Base-by-base conservation (phyloP, 441 rosid genomes). In the Hura crepitans region DNA sequence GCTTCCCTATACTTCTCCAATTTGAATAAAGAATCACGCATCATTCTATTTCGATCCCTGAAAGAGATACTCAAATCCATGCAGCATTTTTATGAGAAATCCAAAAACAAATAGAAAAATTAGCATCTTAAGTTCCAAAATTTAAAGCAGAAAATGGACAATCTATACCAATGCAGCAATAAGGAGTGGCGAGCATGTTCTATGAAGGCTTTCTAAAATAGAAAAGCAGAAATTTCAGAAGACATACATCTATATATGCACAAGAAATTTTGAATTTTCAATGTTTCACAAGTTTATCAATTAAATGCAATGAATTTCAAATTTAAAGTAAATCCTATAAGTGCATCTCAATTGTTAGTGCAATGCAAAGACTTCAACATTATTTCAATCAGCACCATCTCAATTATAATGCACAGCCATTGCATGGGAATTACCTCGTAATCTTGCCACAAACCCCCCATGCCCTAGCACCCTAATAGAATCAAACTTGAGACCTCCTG, bases 21-120 rank as follows among this genome's bases (percentile, higher is more conserved):
- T 77, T 80, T 86, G 70, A 51, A 27, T 57, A 86, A 68, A 64
- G 84, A 85, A 10, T 86, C 86, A 18, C 78, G 75, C 62, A 82
- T 62, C 77, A 70, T 73, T 72, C 68, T 82, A 54, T 65, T 77
- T 70, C 94, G 79, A 74, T 62, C 75, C 81, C 94, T 88, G 84
- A 66, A 49, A 59, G 59, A 74, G 72, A 60, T 0, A 69, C 37
- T 66, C 35, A 59, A 42, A 33, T 55, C 33, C 39, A 35, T n/a
- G n/a, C 55, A 33, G 20, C 35, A 1, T 39, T 28, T 20, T 22
- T 30, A 35, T 10, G 17, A 65, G 56, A 63, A 61, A 65, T 67
- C 58, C 68, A 70, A 54, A 50, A 79, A 64, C 55, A 22, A 50
- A 63, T 33, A 50, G 59, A 22, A 35, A 54, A 30, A 37, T 60